phyloP scores from a whole-genome alignment of 306 rosid genomes.

The Casuarina glauca region DNA sequence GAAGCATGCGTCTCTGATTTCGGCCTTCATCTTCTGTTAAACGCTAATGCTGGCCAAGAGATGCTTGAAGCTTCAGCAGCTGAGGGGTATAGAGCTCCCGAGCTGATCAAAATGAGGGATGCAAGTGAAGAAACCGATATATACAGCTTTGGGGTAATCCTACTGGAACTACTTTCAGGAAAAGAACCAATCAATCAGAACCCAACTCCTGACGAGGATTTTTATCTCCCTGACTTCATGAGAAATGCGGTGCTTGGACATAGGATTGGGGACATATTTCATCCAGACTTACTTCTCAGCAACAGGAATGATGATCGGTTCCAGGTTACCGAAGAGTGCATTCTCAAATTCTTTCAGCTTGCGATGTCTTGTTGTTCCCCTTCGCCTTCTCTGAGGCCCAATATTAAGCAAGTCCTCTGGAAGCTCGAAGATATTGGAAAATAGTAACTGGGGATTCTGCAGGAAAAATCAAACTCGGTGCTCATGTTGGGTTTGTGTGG shows the following conservation, averaged over 20 bases:
- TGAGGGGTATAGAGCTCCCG: slow-evolving; percentile 88
- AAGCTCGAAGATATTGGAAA: slow-evolving; percentile 76
- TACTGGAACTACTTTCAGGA: slow-evolving; percentile 80
- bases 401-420: slow-evolving; percentile 62
- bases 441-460: slow-evolving; percentile 18
- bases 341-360: slow-evolving; percentile 74
- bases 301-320: slow-evolving; percentile 29
- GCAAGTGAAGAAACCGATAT: slow-evolving; percentile 68
- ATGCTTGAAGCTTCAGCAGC: slow-evolving; percentile 77
- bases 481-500: slow-evolving; percentile 23
- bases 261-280: slow-evolving; percentile 71
- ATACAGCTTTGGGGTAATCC: slow-evolving; percentile 77
- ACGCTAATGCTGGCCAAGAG: slow-evolving; percentile 76
- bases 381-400: slow-evolving; percentile 79
- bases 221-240: slow-evolving; percentile 78
- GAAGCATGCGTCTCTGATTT: slow-evolving; percentile 73
- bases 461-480: slow-evolving; percentile 13
- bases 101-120: slow-evolving; percentile 81
- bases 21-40: slow-evolving; percentile 73
- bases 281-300: slow-evolving; percentile 68
- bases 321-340: slow-evolving; percentile 50
- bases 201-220: slow-evolving; percentile 81
- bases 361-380: slow-evolving; percentile 90
- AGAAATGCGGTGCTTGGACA: slow-evolving; percentile 74
- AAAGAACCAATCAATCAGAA: slow-evolving; percentile 73